phyloP scores from a whole-genome alignment of 352 stramenopile genomes.

The Thraustochytrium striatum region DNA sequence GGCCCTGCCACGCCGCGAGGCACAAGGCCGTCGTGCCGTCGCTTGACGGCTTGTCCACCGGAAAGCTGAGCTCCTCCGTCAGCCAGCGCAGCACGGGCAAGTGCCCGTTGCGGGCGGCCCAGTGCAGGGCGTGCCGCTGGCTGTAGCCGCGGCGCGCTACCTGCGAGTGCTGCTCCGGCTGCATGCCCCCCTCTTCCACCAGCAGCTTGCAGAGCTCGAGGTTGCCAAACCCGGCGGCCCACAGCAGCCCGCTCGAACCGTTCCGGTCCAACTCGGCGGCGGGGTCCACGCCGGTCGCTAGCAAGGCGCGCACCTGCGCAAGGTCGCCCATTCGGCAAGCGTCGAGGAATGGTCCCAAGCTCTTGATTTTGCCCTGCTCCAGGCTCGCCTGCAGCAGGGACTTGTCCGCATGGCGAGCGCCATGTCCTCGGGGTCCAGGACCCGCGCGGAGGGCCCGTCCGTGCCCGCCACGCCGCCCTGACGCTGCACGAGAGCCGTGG shows the following conservation, averaged over 20 bases:
- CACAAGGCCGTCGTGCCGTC: constrained; percentile 36
- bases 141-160: constrained; percentile 35
- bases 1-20: constrained; percentile 31
- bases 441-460: neutral
- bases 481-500: constrained; percentile 3
- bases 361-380: neutral
- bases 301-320: neutral
- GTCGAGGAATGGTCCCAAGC: constrained; percentile 8
- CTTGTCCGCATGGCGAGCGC: neutral
- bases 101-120: constrained; percentile 29
- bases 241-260: constrained; percentile 10
- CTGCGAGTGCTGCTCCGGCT: neutral
- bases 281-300: constrained; percentile 1
- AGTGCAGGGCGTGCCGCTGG: constrained; percentile 4
- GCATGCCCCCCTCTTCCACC: neutral
- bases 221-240: constrained; percentile 43
- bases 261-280: neutral
- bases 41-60: neutral
- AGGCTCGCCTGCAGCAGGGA: neutral
- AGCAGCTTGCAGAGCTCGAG: constrained; percentile 41
- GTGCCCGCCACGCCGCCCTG: neutral
- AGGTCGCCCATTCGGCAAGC: constrained; percentile 33
- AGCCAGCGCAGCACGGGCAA: constrained; percentile 15
- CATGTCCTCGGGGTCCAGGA: constrained; percentile 14
- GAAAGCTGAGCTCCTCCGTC: neutral